Evolutionary conservation across 192 early-diverging fungal species (phyloP).

Genomic region (Linnemannia exigua): DNA sequence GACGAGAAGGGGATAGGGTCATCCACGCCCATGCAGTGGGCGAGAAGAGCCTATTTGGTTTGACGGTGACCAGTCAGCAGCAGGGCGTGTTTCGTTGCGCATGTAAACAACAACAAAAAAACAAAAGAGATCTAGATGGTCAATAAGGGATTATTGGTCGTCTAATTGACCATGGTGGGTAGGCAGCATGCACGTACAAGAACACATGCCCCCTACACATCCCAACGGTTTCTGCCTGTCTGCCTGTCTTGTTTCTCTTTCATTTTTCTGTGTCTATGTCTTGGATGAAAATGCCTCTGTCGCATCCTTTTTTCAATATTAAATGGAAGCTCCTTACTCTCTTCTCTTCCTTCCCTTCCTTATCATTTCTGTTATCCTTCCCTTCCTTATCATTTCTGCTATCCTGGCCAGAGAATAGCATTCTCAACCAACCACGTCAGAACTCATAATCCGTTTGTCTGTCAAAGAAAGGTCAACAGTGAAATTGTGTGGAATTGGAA

Average conservation of each 20-base stretch:
- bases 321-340: background rate
- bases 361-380: background rate
- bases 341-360: background rate
- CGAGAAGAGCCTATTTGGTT: background rate
- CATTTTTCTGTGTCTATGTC: background rate
- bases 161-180: background rate
- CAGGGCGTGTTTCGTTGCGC: background rate
- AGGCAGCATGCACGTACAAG: background rate
- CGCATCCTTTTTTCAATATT: background rate
- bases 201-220: background rate
- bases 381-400: background rate
- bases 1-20: background rate
- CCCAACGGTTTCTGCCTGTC: background rate
- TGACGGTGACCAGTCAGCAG: background rate
- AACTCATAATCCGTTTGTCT: background rate
- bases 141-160: background rate
- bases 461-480: no score
- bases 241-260: background rate
- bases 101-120: background rate
- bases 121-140: constrained; percentile 1
- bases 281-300: no score
- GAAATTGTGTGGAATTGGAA: no score
- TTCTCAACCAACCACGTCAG: background rate
- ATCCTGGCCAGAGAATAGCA: background rate
- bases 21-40: background rate